phyloP scores from a whole-genome alignment of 2,329 filamentous ascomycete species.

The Fusarium sp. region DNA sequence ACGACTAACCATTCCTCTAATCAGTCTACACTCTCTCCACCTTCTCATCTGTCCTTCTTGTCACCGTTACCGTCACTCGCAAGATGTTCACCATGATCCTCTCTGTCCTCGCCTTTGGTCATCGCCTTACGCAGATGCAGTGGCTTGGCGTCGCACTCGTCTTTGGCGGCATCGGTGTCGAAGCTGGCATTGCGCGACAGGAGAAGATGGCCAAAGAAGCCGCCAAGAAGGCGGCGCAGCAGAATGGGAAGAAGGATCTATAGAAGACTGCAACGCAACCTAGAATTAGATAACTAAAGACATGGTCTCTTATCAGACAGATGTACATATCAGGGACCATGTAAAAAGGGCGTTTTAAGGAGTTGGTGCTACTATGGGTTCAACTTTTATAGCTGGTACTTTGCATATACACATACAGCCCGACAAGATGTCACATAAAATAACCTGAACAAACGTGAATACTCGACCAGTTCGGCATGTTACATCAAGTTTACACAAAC shows the following conservation, averaged over 20 bases:
- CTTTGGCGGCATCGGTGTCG: constrained; percentile 93
- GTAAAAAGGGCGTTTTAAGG: not conserved
- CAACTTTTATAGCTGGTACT: not conserved
- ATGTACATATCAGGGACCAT: not conserved
- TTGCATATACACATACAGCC: not conserved
- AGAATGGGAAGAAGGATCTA: constrained; percentile 49
- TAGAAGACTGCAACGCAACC: constrained; percentile 19
- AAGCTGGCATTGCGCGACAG: constrained; percentile 80
- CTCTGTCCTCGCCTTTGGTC: constrained; percentile 93
- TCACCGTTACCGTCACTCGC: constrained; percentile 95
- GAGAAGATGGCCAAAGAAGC: constrained; percentile 86
- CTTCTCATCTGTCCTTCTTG: constrained; percentile 90
- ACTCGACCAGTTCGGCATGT: not conserved
- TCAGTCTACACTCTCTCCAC: constrained; percentile 88
- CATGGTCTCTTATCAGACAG: not conserved
- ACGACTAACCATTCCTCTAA: constrained; percentile 28
- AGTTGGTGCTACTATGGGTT: not conserved
- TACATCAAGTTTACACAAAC: not conserved
- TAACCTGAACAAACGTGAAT: too few species aligned
- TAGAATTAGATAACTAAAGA: not conserved
- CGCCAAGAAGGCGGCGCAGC: constrained; percentile 59
- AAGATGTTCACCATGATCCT: constrained; percentile 99
- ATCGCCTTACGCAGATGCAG: constrained; percentile 86
- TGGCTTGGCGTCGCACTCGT: constrained; percentile 93
- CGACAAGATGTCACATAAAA: too few species aligned